Evolutionary conservation across 208 protist species (phyloP).

Genomic region (Crithidia acanthocephali): DNA sequence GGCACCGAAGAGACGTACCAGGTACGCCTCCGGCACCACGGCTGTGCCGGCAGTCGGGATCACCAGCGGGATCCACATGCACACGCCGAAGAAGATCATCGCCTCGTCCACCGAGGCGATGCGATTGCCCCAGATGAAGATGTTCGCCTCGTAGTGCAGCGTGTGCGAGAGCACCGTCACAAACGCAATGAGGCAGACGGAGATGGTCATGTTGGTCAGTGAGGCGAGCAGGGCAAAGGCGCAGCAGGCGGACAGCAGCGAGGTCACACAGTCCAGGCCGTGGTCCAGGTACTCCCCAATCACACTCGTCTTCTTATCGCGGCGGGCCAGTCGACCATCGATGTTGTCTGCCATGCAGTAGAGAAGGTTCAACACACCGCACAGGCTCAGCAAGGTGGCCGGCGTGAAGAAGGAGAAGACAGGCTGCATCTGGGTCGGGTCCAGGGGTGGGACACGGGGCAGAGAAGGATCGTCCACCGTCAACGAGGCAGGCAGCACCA

Average conservation of each 20-base stretch:
- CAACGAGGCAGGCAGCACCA: slow-evolving; percentile 54
- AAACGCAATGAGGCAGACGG: slow-evolving; percentile 66
- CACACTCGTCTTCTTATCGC: slow-evolving; percentile 69
- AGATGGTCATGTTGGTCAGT: slow-evolving; percentile 72
- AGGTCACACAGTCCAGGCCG: slow-evolving; percentile 92
- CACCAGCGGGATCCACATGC: slow-evolving; percentile 71
- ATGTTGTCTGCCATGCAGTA: slow-evolving; percentile 93
- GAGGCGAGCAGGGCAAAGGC: slow-evolving; percentile 68
- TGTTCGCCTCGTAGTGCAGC: slow-evolving; percentile 79
- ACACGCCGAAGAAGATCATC: slow-evolving; percentile 88
- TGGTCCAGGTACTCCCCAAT: slow-evolving; percentile 94
- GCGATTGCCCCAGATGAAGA: slow-evolving; percentile 90
- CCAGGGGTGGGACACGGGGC: slow-evolving; percentile 39
- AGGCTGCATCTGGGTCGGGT: slow-evolving; percentile 41
- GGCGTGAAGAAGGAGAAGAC: slow-evolving; percentile 43
- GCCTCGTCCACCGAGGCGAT: slow-evolving; percentile 89
- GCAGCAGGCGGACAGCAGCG: slow-evolving; percentile 75
- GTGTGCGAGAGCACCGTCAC: slow-evolving; percentile 84
- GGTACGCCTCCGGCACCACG: slow-evolving; percentile 30
- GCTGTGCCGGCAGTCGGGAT: slow-evolving; percentile 50
- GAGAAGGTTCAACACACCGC: slow-evolving; percentile 76
- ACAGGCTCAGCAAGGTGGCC: slow-evolving; percentile 54
- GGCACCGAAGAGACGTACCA: slow-evolving; percentile 24
- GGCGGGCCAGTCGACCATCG: slow-evolving; percentile 88
- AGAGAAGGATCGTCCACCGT: slow-evolving; percentile 24